Conservation (phyloP, 331 rosid species). For the Erythrophleum ivorense region DNA sequence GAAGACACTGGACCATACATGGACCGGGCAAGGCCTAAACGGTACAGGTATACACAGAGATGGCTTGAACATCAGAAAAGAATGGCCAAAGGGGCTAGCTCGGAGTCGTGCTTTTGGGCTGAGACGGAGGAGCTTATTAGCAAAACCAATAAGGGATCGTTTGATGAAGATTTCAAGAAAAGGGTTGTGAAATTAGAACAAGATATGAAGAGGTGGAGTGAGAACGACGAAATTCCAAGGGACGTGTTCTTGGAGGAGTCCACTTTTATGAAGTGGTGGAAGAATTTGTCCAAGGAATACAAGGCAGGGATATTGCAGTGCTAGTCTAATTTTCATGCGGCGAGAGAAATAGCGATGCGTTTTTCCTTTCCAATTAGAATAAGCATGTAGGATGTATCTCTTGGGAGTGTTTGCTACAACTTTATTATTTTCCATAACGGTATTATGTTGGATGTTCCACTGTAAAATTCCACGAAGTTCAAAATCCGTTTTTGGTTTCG, state of each 20-base stretch:
- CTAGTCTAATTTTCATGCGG: not conserved
- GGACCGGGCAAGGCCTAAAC: conserved; percentile 55
- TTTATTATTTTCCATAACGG: not conserved
- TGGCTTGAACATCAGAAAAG: conserved; percentile 50
- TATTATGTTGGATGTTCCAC: not conserved
- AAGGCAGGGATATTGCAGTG: conserved; percentile 14
- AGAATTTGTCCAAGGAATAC: conserved; percentile 33
- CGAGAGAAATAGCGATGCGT: too few species aligned
- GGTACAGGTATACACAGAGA: conserved; percentile 55
- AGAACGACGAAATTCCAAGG: not conserved
- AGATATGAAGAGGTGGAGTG: conserved; percentile 45
- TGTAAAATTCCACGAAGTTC: too few species aligned
- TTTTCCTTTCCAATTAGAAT: not conserved
- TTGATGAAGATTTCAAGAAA: not conserved
- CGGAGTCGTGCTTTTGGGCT: conserved; percentile 66
- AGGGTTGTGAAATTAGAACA: conserved; percentile 34
- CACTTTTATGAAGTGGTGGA: conserved; percentile 61
- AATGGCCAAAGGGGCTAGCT: not conserved
- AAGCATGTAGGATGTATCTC: not conserved
- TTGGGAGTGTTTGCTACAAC: not conserved
- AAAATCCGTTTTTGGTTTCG: not conserved
- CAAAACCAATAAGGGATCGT: not conserved
- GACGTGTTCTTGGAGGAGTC: conserved; percentile 54
- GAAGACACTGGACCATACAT: conserved; percentile 53
- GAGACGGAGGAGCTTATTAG: conserved; percentile 62